Conservation (phyloP, 495 filamentous ascomycete species). For the Daldinia loculata region DNA sequence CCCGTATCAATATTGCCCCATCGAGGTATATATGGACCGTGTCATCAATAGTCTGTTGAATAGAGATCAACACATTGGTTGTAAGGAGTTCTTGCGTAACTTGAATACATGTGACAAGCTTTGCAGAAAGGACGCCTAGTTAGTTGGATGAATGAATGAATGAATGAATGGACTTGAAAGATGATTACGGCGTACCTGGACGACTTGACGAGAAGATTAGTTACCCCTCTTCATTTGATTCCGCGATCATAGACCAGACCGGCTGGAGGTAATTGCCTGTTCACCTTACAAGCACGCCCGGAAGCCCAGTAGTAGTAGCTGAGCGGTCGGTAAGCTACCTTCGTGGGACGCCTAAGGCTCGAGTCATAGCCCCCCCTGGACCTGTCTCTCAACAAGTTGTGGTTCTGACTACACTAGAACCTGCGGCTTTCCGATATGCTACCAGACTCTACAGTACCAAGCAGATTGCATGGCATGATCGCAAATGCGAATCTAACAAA, state of each 20-base stretch:
- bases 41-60: conserved; percentile 7
- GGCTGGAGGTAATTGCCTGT: conserved; percentile 1
- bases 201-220: conserved; percentile 10
- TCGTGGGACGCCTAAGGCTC: conserved; percentile 42
- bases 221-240: conserved; percentile 5
- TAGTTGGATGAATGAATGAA: conserved; percentile 1
- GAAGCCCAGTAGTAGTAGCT: conserved; percentile 19
- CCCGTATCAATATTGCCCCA: conserved; percentile 21
- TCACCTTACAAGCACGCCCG: conserved; percentile 8
- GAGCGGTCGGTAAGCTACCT: conserved; percentile 30
- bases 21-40: conserved; percentile 9
- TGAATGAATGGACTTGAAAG: conserved; percentile 4
- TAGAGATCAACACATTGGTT: conserved; percentile 12
- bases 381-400: conserved; percentile 38
- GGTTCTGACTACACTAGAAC: conserved; percentile 37
- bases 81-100: conserved; percentile 14
- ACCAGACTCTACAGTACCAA: conserved; percentile 35
- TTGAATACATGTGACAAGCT: conserved; percentile 11
- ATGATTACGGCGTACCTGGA: conserved; percentile 13
- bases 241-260: conserved; percentile 1
- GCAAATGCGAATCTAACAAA: conserved; percentile 33
- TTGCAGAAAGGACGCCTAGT: conserved; percentile 1
- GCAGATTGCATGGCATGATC: conserved; percentile 34
- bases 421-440: conserved; percentile 41
- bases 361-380: conserved; percentile 43